These are phyloP conservation scores for Platanus orientalis DNA, from an alignment of 164 flowering plant species.

Conservation along the genomic window DNA sequence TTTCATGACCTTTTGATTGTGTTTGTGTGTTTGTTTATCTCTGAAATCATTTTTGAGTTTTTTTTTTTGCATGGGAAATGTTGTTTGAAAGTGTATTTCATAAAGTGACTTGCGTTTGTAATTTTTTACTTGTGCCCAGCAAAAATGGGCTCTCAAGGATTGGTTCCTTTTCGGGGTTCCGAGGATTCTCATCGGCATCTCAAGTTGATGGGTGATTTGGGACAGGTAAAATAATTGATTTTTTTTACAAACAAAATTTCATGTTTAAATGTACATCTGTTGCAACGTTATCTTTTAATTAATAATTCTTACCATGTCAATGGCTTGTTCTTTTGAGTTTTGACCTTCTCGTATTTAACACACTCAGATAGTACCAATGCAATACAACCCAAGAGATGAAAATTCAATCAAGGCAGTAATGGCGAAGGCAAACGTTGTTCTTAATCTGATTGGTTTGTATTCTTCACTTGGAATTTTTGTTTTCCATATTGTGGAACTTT, in stretches of 20 bases:
- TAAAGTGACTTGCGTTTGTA: not conserved
- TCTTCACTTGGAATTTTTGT: not conserved
- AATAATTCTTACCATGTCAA: too few species aligned
- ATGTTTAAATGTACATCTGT: too few species aligned
- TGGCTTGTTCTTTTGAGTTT: not conserved
- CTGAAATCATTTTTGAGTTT: too few species aligned
- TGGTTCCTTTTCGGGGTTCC: slow-evolving; percentile 97
- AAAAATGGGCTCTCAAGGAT: slow-evolving; percentile 94
- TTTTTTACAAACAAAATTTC: not conserved
- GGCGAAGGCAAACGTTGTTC: slow-evolving; percentile 98
- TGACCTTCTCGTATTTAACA: not conserved
- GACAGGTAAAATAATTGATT: slow-evolving; percentile 57
- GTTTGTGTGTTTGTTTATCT: not conserved
- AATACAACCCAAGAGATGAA: slow-evolving; percentile 94
- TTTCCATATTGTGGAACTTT: slow-evolving; percentile 1
- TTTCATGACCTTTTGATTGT: too few species aligned
- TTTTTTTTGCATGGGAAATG: too few species aligned
- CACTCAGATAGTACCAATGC: slow-evolving; percentile 90
- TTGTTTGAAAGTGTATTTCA: too few species aligned
- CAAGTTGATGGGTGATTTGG: slow-evolving; percentile 98
- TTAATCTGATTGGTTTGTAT: slow-evolving; percentile 84
- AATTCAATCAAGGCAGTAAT: slow-evolving; percentile 86
- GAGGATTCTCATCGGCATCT: slow-evolving; percentile 95
- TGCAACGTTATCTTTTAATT: too few species aligned
- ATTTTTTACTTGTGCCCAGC: slow-evolving; percentile 39